Evolutionary conservation across 1,284 basidiomycete genomes (phyloP), one percentile per base, ranked within the genome.

Genomic region (Ustilago shanxiensis): DNA sequence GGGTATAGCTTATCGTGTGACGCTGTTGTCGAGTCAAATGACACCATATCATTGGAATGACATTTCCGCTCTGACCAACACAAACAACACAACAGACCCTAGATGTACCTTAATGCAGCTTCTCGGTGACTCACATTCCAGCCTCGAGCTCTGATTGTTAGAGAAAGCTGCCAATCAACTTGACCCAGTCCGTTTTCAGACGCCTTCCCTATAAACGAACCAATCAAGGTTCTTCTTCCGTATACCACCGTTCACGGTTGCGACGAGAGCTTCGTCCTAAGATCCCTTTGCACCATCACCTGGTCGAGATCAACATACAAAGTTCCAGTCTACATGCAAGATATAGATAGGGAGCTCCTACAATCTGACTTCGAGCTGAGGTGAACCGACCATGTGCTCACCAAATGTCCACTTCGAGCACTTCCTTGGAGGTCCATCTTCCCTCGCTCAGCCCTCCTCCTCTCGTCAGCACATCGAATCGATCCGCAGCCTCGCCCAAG

Each of bases 361-460:
- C n/a, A n/a, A n/a, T 11, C 41, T 10, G 20, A 44, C 20, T 1
- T 44, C n/a, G 41, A 44, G 41, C 41, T 44, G 41, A 44, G 41
- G 41, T 20, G n/a, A 4, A 18, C 7, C 16, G 8, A 73, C 14
- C 22, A 78, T 78, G 76, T 78, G 76, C 66, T 78, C 76, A n/a
- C 76, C 76, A n/a, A 78, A 78, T 41, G 72, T 78, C 20, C 76
- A 78, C 56, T 78, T 49, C 41, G 68, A 78, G 35, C 64, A 72
- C 47, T 65, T 61, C 31, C 33, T 70, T 52, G 26, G 26, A 14
- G 33, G 29, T 53, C 45, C 41, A 8, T 44, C 5, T 10, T 44
- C 58, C 39, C 37, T 37, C 51, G 39, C 45, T 18, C 64, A 59
- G 3, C 45, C 70, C 18, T 63, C 64, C 14, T 56, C 70, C 4